Evolutionary conservation across 164 flowering plant species (phyloP), one percentile per base, ranked within the genome.

Genomic region (Cinnamomum chago): DNA sequence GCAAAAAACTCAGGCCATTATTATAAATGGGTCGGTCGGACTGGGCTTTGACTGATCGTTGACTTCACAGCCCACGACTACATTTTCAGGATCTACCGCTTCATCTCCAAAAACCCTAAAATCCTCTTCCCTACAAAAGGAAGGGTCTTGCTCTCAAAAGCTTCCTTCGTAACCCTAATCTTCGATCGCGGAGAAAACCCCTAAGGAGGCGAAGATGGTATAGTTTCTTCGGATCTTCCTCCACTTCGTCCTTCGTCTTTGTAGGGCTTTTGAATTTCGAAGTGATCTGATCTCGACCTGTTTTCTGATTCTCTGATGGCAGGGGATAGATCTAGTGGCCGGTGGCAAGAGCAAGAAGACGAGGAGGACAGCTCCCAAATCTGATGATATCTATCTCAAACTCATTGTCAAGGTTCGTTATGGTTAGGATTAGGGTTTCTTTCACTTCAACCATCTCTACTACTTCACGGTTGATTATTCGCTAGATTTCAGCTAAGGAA

Each of bases 281-380:
- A 55, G 3, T 3, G 60, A 55, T 55, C n/a, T 20, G 17, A 14
- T 55, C 17, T 55, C 18, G 17, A 5, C 1, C 20, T 55, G 17
- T 55, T 12, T 55, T 17, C 7, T 55, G 5, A 3, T 55, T 55
- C 60, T 20, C n/a, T 55, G 13, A 18, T 55, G 15, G 25, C 70
- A 76, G 79, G 79, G 79, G 20, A 76, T 76, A 70, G 79, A 76
- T 65, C 64, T 76, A 5, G 75, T 90, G 86, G 69, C 81, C 81
- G 25, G 82, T 69, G 55, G 94, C 76, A 40, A 88, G 78, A 66
- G 81, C 76, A 14, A 69, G 65, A 76, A 67, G 67, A 76, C 79
- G 67, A 71, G 66, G 65, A 75, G 79, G 2, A 76, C 79, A 1
- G 79, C 79, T 58, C 79, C 79, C 51, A 76, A 65, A 67, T 76